phyloP scores from a whole-genome alignment of 2,329 filamentous ascomycete species.

The Thelonectria rubi region DNA sequence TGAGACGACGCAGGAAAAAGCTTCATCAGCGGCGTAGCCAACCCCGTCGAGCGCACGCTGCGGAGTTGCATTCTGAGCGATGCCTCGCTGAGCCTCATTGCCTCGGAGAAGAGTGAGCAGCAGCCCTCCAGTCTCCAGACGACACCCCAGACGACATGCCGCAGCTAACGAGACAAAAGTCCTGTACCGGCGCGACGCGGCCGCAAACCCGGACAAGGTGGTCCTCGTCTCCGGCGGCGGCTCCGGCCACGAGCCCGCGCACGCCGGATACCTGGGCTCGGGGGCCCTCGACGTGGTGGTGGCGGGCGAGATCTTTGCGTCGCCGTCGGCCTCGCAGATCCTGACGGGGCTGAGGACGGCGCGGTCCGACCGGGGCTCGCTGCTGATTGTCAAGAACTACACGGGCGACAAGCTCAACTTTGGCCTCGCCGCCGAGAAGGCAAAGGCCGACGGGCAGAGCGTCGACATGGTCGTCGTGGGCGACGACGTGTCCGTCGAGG shows the following conservation, averaged over 20 bases:
- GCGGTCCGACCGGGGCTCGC: conserved; percentile 33
- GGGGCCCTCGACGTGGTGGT: conserved; percentile 37
- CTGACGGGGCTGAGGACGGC: conserved; percentile 34
- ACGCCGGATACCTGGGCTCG: conserved; percentile 39
- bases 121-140: not conserved
- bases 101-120: conserved; percentile 33
- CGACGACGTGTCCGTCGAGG: conserved; percentile 39
- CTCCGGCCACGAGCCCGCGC: conserved; percentile 39
- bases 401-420: conserved; percentile 44
- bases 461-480: conserved; percentile 40
- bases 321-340: conserved; percentile 39
- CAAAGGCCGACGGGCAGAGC: conserved; percentile 38
- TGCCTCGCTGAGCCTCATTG: conserved; percentile 34
- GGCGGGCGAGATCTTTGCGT: conserved; percentile 40
- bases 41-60: conserved; percentile 33
- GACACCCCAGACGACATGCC: not conserved
- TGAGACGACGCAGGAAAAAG: conserved; percentile 35
- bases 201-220: conserved; percentile 30
- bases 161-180: conserved; percentile 23
- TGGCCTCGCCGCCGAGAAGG: conserved; percentile 43
- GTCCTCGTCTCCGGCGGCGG: conserved; percentile 37
- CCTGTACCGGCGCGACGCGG: conserved; percentile 31
- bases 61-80: conserved; percentile 38
- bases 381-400: conserved; percentile 43
- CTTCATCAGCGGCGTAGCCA: conserved; percentile 35